Evolutionary conservation across 768 basidiomycete species (phyloP), one percentile per base, ranked within the genome.

Genomic region (Lentinula raphanica): DNA sequence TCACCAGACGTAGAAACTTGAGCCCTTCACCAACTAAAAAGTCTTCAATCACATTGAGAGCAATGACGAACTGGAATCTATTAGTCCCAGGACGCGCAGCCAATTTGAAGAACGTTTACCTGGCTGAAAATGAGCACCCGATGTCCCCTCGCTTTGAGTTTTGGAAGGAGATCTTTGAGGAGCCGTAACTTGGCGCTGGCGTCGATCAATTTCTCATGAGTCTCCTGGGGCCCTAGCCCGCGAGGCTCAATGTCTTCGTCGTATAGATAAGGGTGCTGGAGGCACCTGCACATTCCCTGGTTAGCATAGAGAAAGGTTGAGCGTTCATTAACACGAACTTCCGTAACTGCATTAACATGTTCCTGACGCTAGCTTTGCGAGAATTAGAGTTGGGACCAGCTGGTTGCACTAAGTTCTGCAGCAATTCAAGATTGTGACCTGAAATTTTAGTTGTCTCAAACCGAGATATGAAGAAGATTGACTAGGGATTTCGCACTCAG

Each of bases 51-150:
- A 94, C 78, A 69, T 97, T 79, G 17, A 98, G 77, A 28, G 86
- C 92, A 49, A 98, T 87, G 44, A 87, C 85, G 73, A 96, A 96
- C 94, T 96, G 60, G 51, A 48, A 28, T 25, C 1, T 17, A 13
- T 48, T 5, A 48, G 40, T 35, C 54, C 38, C 15, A 50, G 29
- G 48, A 53, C 49, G n/a, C 35, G 28, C 8, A n/a, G 42, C 17
- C 15, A 44, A 39, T 21, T 17, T 44, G 19, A 54, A 19, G 39
- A 12, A 48, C 25, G 67, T 76, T 53, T 61, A 92, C 94, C 76
- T 96, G 94, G 68, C 92, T 94, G 71, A 98, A 98, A 3, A 98
- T 72, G 25, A 98, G 77, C 29, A 98, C 85, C 25, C 95, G 87
- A 73, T 97, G 94, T 0, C 92, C 92, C 46, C 86, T 84, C 51